Evolutionary conservation across 495 filamentous ascomycete species (phyloP).

Genomic region (Hypoxylon fragiforme): DNA sequence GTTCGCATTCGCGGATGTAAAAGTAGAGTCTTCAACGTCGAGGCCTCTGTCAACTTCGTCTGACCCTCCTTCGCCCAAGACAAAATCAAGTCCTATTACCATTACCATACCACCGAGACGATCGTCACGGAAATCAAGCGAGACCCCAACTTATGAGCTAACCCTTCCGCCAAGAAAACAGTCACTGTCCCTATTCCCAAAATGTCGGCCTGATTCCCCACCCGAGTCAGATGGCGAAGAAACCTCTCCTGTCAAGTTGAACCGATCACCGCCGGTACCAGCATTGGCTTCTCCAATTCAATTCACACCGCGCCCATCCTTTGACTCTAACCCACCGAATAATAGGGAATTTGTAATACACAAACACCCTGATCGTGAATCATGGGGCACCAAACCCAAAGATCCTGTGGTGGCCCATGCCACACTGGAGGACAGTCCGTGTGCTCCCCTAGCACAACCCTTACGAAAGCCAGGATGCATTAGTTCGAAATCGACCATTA

Average conservation of each 20-base stretch:
- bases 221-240: conserved; percentile 21
- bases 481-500: conserved; percentile 22
- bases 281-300: conserved; percentile 16
- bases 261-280: neutral
- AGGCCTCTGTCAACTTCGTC: conserved; percentile 18
- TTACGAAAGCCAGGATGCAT: conserved; percentile 31
- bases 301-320: conserved; percentile 9
- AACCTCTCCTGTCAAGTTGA: neutral
- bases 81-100: neutral
- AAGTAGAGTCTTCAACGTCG: neutral
- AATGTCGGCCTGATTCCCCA: conserved; percentile 20
- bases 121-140: conserved; percentile 4
- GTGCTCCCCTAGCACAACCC: neutral
- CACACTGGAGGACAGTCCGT: conserved; percentile 1
- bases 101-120: neutral
- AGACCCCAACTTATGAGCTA: neutral
- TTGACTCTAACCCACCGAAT: conserved; percentile 2
- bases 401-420: conserved; percentile 16
- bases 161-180: neutral
- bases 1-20: neutral
- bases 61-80: conserved; percentile 22
- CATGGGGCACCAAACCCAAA: conserved; percentile 25
- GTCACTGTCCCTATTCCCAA: conserved; percentile 1
- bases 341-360: neutral
- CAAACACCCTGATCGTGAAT: conserved; percentile 12